phyloP scores from a whole-genome alignment of 148 eudicot genomes.

The Rhododendron molle region DNA sequence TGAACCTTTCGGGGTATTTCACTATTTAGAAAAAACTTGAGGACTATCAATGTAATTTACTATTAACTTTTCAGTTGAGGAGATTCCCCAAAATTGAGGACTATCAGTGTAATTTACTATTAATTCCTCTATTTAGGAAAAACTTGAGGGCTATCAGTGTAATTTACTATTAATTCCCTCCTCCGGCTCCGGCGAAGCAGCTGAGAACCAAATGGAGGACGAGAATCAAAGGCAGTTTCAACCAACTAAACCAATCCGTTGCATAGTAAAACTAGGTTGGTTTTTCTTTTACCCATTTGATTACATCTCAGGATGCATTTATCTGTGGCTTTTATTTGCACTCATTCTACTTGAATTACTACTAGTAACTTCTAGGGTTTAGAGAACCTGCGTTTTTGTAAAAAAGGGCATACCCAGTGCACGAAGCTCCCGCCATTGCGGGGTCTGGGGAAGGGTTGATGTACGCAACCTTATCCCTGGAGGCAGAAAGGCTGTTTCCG shows the following conservation, averaged over 20 bases:
- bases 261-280: constrained; percentile 80
- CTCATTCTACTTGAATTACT: background rate
- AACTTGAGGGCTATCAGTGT: background rate
- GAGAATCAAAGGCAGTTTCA: constrained; percentile 15
- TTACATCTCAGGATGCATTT: background rate
- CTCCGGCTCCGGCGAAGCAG: background rate
- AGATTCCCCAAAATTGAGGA: background rate
- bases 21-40: background rate
- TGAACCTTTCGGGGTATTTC: background rate
- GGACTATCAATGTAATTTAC: background rate
- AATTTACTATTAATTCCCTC: background rate
- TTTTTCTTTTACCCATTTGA: background rate
- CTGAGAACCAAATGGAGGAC: constrained; percentile 9
- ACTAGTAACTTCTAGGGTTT: background rate
- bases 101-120: background rate
- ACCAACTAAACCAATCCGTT: constrained; percentile 40
- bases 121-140: too few species aligned
- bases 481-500: too few species aligned
- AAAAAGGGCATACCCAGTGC: background rate
- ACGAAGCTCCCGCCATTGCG: too few species aligned
- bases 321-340: background rate
- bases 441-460: too few species aligned
- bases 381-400: background rate
- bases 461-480: too few species aligned
- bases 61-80: too few species aligned